phyloP scores from a whole-genome alignment of 192 early-diverging fungal species.

The Linnemannia exigua region DNA sequence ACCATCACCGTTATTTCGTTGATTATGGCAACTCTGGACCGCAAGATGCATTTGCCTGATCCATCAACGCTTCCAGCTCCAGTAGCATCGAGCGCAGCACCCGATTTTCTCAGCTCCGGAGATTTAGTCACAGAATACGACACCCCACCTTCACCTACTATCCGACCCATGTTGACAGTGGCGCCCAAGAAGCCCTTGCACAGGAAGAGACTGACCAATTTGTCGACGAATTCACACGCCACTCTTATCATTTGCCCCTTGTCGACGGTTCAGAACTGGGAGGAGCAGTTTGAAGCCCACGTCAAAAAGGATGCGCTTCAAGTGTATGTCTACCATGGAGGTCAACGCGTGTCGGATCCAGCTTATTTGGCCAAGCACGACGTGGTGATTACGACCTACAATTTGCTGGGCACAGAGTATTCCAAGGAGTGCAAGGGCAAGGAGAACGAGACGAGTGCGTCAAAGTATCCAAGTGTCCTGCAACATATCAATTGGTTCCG shows the following conservation, averaged over 20 bases:
- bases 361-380: slow-evolving; percentile 50
- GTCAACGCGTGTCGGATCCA: slow-evolving; percentile 50
- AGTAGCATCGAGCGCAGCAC: slow-evolving; percentile 7
- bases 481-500: slow-evolving; percentile 85
- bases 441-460: slow-evolving; percentile 25
- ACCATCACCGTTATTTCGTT: slow-evolving; percentile 70
- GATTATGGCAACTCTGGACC: slow-evolving; percentile 62
- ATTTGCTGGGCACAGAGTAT: slow-evolving; percentile 61
- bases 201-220: slow-evolving; percentile 29
- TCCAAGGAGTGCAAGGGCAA: slow-evolving; percentile 55
- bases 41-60: slow-evolving; percentile 26
- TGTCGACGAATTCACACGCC: slow-evolving; percentile 57
- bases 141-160: slow-evolving; percentile 25
- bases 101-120: slow-evolving; percentile 33
- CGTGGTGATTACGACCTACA: slow-evolving; percentile 68
- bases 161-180: slow-evolving; percentile 23
- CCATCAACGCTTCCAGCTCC: neutral
- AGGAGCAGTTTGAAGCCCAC: slow-evolving; percentile 61
- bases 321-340: slow-evolving; percentile 68
- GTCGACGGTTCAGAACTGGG: slow-evolving; percentile 67
- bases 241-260: slow-evolving; percentile 69
- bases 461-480: slow-evolving; percentile 54
- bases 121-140: slow-evolving; percentile 51
- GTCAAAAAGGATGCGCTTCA: slow-evolving; percentile 51
- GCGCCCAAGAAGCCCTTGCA: slow-evolving; percentile 24